phyloP scores from a whole-genome alignment of 768 basidiomycete genomes.

The Lactifluus pinguis region DNA sequence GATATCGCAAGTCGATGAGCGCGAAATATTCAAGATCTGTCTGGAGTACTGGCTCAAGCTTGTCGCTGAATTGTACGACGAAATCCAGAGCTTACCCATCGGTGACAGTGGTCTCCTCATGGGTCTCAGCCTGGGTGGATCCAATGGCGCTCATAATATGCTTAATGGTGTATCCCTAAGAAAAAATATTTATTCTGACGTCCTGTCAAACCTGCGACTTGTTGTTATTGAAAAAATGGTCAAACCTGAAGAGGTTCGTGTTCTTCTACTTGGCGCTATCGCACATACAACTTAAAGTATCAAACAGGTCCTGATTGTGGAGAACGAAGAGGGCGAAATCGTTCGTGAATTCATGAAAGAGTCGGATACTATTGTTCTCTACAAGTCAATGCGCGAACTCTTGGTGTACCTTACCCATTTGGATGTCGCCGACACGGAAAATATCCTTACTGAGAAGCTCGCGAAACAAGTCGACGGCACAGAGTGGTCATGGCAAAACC shows the following conservation, averaged over 20 bases:
- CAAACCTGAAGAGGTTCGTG: constrained; percentile 90
- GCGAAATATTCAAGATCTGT: constrained; percentile 99
- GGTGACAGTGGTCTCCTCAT: constrained; percentile 81
- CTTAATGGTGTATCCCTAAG: constrained; percentile 71
- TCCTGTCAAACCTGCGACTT: constrained; percentile 84
- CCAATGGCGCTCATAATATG: constrained; percentile 53
- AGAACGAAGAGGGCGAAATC: constrained; percentile 99
- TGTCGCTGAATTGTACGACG: constrained; percentile 93
- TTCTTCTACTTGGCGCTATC: background rate
- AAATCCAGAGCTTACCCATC: constrained; percentile 87
- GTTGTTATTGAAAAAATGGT: constrained; percentile 99
- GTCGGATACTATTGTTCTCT: constrained; percentile 94
- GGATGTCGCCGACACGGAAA: constrained; percentile 93
- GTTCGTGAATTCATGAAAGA: constrained; percentile 99
- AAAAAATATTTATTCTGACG: constrained; percentile 94
- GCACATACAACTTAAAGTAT: background rate
- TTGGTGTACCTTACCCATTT: constrained; percentile 97
- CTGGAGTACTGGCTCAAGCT: constrained; percentile 97
- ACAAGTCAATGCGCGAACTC: constrained; percentile 97
- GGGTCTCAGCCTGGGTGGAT: constrained; percentile 76
- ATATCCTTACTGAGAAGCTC: constrained; percentile 94
- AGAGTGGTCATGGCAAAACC: constrained; percentile 99
- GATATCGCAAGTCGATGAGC: constrained; percentile 94
- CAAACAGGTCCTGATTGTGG: constrained; percentile 85
- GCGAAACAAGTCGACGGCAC: constrained; percentile 94